phyloP scores from a whole-genome alignment of 495 filamentous ascomycete species.

The Penicillium pancosmium region DNA sequence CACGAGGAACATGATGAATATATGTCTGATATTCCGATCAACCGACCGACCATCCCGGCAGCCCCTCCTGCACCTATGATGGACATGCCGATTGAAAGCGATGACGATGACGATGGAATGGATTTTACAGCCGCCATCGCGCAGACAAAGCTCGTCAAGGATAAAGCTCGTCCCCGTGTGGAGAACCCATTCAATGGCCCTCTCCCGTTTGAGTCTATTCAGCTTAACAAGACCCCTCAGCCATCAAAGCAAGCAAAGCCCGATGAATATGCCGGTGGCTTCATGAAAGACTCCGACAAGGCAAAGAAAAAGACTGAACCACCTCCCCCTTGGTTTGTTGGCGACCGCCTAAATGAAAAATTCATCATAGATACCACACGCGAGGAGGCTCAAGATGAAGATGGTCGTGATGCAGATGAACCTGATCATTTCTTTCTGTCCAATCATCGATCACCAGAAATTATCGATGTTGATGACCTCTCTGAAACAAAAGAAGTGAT shows the following conservation, averaged over 20 bases:
- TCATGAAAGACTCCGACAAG: slow-evolving; percentile 53
- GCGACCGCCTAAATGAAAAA: slow-evolving; percentile 28
- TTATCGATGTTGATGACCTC: slow-evolving; percentile 49
- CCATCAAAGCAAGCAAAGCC: slow-evolving; percentile 12
- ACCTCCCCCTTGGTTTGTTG: slow-evolving; percentile 85
- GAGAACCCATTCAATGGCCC: slow-evolving; percentile 65
- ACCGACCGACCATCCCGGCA: slow-evolving; percentile 23
- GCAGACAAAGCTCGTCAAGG: slow-evolving; percentile 40
- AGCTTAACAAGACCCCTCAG: slow-evolving; percentile 55
- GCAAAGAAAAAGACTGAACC: slow-evolving; percentile 56
- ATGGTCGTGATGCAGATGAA: slow-evolving; percentile 25
- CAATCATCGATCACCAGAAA: slow-evolving; percentile 42
- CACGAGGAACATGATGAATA: slow-evolving; percentile 33
- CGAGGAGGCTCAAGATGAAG: slow-evolving; percentile 22
- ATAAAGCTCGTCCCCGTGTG: slow-evolving; percentile 18
- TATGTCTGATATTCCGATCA: slow-evolving; percentile 39
- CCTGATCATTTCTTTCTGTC: slow-evolving; percentile 43
- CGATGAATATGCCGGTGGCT: slow-evolving; percentile 69
- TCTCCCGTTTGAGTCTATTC: slow-evolving; percentile 85
- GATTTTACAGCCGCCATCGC: slow-evolving; percentile 48
- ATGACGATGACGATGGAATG: slow-evolving; percentile 47
- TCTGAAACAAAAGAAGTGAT: slow-evolving; percentile 42
- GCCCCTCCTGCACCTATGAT: slow-evolving; percentile 16
- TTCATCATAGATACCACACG: slow-evolving; percentile 39
- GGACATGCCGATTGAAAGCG: slow-evolving; percentile 35